Base-by-base conservation (phyloP, 1,284 basidiomycete species). In the Ustilago hordei region DNA sequence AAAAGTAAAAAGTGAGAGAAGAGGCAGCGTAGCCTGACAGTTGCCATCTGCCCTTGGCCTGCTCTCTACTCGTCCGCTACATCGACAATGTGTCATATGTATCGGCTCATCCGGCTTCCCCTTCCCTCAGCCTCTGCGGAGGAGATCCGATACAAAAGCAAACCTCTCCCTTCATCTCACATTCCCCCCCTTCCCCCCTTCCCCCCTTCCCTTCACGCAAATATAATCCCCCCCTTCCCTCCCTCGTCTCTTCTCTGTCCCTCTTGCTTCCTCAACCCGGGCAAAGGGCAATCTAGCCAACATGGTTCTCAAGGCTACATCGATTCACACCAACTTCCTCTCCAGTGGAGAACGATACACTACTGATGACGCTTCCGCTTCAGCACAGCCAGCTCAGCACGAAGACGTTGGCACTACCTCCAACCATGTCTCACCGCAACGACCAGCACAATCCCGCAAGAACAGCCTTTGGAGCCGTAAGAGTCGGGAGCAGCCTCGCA, bases 291-390 rank as follows among this genome's bases (percentile, higher is more conserved):
- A 28, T 38, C 43, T 47, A 43, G 56, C 56, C 64, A 72, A 8
- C 54, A 81, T 81, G 79, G 79, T 80, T 35, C 71, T 81, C 66
- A 81, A 81, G 59, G 69, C 73, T n/a, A 72, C 78, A 11, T 79
- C 75, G 17, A 80, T 81, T 32, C 80, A 80, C 69, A 70, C 80
- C 65, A 68, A 75, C 64, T 81, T 81, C 60, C 62, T 81, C 54
- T 75, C 73, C 19, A 67, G 45, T 28, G 78, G 78, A 17, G 75
- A 80, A 56, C 32, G 60, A 43, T 81, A 80, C 60, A 55, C 64
- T 54, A 81, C 76, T 41, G 53, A 63, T 34, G 80, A 78, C 41
- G 78, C 70, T 43, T 47, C 73, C 13, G 8, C 60, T 36, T 31
- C 61, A 3, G 62, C 60, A 15, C 31, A 50, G 34, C 35, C 64